These are phyloP conservation scores for Agrostemma githago DNA, from an alignment of 148 eudicot species.

Conservation along the genomic window DNA sequence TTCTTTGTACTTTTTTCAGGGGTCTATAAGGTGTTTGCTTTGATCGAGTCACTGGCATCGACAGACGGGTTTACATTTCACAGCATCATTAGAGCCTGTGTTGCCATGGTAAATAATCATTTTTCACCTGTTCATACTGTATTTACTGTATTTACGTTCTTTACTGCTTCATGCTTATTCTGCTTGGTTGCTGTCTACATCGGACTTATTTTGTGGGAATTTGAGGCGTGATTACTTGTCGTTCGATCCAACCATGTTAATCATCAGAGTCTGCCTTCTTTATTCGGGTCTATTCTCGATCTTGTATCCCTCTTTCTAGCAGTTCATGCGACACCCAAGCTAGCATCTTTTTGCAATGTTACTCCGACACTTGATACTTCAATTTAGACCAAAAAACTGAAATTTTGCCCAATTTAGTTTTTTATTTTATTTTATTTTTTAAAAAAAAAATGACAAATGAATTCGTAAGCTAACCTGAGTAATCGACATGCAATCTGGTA, in stretches of 20 bases:
- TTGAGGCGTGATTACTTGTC: neutral
- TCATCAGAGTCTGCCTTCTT: neutral
- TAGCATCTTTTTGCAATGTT: neutral
- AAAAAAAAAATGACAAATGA: too few relatives aligned
- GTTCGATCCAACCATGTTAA: neutral
- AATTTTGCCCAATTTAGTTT: too few relatives aligned
- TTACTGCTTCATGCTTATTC: neutral
- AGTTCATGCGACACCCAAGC: neutral
- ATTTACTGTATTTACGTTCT: neutral
- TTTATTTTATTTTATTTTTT: too few relatives aligned
- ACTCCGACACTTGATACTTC: too few relatives aligned
- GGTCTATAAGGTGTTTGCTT: neutral
- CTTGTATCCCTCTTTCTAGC: neutral
- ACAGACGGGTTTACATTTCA: neutral
- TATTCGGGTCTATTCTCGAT: neutral
- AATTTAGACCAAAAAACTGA: too few relatives aligned
- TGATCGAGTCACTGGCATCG: neutral
- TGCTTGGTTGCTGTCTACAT: neutral
- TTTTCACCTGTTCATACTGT: neutral
- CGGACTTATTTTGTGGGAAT: neutral
- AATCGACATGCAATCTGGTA: too few relatives aligned
- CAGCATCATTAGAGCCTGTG: neutral
- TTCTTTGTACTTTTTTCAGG: neutral
- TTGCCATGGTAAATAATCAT: conserved; percentile 3
- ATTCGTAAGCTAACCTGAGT: too few relatives aligned